These are phyloP conservation scores for Phytophthora kernoviae DNA, from an alignment of 352 stramenopile genomes.

Conservation along the genomic window DNA sequence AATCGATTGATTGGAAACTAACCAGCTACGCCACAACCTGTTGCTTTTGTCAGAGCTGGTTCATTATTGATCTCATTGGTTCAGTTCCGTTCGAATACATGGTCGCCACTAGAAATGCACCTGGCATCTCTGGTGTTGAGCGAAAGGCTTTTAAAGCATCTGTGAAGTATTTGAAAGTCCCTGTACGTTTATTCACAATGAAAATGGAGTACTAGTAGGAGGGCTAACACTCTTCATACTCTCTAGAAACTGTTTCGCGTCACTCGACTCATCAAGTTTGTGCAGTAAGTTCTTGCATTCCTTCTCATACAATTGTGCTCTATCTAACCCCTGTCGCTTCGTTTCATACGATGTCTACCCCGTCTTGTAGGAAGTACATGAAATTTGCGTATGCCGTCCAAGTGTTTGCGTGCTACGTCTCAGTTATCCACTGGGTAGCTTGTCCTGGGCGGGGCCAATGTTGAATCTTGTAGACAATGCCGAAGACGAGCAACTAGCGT, in stretches of 20 bases:
- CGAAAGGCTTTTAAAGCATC: conserved; percentile 68
- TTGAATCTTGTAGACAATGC: conserved; percentile 28
- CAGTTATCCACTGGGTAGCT: conserved; percentile 65
- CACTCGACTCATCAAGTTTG: conserved; percentile 64
- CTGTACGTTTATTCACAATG: conserved; percentile 29
- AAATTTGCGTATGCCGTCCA: conserved; percentile 64
- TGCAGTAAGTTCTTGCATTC: conserved; percentile 43
- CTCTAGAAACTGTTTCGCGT: conserved; percentile 69
- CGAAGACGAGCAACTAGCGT: conserved; percentile 44
- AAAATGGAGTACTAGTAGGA: conserved; percentile 2
- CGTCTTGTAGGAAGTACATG: conserved; percentile 57
- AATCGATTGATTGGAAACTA: not conserved
- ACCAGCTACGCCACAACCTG: not conserved
- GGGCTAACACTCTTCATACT: conserved; percentile 1
- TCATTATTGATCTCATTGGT: conserved; percentile 56
- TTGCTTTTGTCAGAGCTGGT: conserved; percentile 41
- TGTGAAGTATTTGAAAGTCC: conserved; percentile 68
- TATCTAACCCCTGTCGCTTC: not conserved
- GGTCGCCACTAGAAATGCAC: conserved; percentile 23
- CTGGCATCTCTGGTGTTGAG: conserved; percentile 52
- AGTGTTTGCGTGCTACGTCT: conserved; percentile 58
- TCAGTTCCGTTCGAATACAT: conserved; percentile 64
- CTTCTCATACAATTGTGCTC: not conserved
- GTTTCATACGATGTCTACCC: not conserved
- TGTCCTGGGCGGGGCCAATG: conserved; percentile 48